Conservation (phyloP, 1,284 basidiomycete genomes). For the Ustilago nuda region DNA sequence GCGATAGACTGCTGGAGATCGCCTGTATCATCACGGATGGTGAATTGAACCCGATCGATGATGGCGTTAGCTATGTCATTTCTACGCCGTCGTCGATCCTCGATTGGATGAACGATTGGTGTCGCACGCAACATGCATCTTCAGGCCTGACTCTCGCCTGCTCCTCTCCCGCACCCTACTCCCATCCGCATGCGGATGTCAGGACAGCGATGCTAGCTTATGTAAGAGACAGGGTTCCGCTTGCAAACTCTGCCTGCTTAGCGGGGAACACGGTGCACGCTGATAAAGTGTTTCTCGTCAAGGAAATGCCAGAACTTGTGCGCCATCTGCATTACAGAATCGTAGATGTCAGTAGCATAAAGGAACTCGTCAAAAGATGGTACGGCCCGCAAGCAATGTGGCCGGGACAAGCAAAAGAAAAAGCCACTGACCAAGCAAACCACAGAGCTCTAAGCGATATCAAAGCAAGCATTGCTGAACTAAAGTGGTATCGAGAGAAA, state of each 20-base stretch:
- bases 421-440: not conserved
- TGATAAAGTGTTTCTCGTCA: constrained; percentile 78
- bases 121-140: constrained; percentile 45
- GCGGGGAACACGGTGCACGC: constrained; percentile 85
- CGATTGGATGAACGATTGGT: constrained; percentile 10
- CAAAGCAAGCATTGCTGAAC: constrained; percentile 76
- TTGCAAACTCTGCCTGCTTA: constrained; percentile 74
- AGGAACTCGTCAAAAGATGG: constrained; percentile 82
- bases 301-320: constrained; percentile 78
- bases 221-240: constrained; percentile 71
- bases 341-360: constrained; percentile 75
- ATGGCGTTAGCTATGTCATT: constrained; percentile 79
- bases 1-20: constrained; percentile 79
- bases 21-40: constrained; percentile 85
- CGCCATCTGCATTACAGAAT: constrained; percentile 72
- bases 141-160: constrained; percentile 58
- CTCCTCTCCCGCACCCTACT: constrained; percentile 16
- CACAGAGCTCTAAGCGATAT: constrained; percentile 82
- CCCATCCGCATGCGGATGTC: constrained; percentile 69
- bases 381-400: constrained; percentile 75
- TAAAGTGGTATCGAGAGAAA: constrained; percentile 69
- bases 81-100: not conserved
- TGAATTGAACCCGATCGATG: constrained; percentile 79
- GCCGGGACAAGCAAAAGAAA: not conserved
- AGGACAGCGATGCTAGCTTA: constrained; percentile 70